Conservation (phyloP, 768 basidiomycete species). For the Mycena capillaripes region DNA sequence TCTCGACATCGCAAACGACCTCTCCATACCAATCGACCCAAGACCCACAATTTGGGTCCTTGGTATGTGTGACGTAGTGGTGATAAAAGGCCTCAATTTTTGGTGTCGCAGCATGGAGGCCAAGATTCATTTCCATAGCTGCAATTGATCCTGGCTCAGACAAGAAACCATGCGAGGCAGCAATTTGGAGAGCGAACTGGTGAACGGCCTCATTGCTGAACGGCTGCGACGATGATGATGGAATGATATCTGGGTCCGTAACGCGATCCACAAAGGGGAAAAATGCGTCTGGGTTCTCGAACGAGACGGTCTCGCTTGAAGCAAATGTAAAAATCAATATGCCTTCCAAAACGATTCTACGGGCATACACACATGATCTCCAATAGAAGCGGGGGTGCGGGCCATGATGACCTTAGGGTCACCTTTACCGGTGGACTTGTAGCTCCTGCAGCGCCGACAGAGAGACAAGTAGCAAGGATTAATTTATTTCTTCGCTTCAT, state of each 20-base stretch:
- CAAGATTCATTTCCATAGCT: conserved; percentile 79
- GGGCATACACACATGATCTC: conserved; percentile 70
- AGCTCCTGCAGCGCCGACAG: conserved; percentile 15
- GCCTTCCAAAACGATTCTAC: neutral
- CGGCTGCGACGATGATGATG: conserved; percentile 44
- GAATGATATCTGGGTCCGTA: conserved; percentile 62
- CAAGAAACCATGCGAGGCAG: conserved; percentile 62
- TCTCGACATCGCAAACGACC: conserved; percentile 77
- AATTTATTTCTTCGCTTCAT: conserved; percentile 32
- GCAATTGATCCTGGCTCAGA: conserved; percentile 64
- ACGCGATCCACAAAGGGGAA: conserved; percentile 82
- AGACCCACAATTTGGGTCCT: conserved; percentile 64
- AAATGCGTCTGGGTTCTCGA: conserved; percentile 80
- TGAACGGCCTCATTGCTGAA: conserved; percentile 67
- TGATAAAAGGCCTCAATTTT: conserved; percentile 89
- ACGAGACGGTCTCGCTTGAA: conserved; percentile 82
- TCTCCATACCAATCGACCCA: conserved; percentile 92
- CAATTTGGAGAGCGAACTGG: conserved; percentile 65
- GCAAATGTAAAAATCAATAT: conserved; percentile 4
- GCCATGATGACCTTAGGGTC: conserved; percentile 74
- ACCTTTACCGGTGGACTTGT: conserved; percentile 69
- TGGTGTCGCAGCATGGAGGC: conserved; percentile 83
- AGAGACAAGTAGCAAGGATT: conserved; percentile 10
- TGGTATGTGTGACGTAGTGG: conserved; percentile 65
- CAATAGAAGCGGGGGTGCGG: conserved; percentile 71